Conservation (phyloP, 2,329 filamentous ascomycete genomes). For the Penicillium aurantiogriseum region DNA sequence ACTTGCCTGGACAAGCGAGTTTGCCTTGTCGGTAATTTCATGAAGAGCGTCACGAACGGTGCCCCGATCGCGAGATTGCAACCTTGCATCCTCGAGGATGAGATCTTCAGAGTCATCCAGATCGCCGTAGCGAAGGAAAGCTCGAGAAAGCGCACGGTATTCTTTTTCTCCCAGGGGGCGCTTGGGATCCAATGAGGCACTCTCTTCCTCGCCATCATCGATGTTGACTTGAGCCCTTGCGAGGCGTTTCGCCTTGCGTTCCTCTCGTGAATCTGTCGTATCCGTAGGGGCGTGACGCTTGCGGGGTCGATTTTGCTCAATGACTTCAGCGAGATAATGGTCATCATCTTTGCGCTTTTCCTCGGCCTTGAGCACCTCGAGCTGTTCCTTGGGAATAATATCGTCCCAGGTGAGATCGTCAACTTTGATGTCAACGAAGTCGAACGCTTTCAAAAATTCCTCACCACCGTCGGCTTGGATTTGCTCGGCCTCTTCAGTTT, state of each 20-base stretch:
- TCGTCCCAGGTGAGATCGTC: conserved; percentile 94
- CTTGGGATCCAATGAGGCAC: conserved; percentile 69
- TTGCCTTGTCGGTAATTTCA: conserved; percentile 73
- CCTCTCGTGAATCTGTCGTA: conserved; percentile 54
- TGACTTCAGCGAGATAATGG: conserved; percentile 74
- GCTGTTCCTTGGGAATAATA: conserved; percentile 91
- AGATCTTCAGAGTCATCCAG: conserved; percentile 86
- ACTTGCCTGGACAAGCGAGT: conserved; percentile 71
- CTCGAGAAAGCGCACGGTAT: conserved; percentile 83
- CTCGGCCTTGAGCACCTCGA: conserved; percentile 84
- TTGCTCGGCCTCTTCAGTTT: conserved; percentile 91
- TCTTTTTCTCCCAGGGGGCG: conserved; percentile 92
- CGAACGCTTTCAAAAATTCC: conserved; percentile 84
- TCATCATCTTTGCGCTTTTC: conserved; percentile 83
- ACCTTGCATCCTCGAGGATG: conserved; percentile 79
- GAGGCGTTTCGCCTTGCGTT: conserved; percentile 68
- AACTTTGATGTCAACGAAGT: conserved; percentile 97
- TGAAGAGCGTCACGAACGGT: conserved; percentile 73
- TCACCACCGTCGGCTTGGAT: conserved; percentile 95
- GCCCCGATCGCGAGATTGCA: conserved; percentile 77
- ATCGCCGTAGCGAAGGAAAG: conserved; percentile 86
- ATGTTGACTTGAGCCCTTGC: conserved; percentile 63
- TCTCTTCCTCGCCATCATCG: conserved; percentile 69
- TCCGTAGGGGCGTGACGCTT: conserved; percentile 64
- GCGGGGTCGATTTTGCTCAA: conserved; percentile 82